Conservation (phyloP, 176 grass and related monocot species). For the Oryza brachyantha region DNA sequence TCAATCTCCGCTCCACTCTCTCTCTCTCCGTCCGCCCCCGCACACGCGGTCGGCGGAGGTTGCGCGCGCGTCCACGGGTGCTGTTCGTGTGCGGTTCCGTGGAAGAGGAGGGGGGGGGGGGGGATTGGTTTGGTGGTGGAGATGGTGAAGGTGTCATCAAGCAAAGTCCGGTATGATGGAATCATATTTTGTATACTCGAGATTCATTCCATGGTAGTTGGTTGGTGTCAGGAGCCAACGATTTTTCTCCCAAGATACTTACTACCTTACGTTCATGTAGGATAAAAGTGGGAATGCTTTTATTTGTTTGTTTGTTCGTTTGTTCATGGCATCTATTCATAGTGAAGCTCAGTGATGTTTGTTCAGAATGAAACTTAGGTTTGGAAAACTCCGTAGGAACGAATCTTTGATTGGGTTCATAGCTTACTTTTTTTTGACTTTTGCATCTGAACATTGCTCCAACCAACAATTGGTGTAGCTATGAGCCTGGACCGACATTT, state of each 20-base stretch:
- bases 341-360: background rate
- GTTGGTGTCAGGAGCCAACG: too few relatives aligned
- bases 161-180: slow-evolving; percentile 1
- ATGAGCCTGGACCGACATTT: slow-evolving; percentile 56
- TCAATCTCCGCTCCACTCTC: too few relatives aligned
- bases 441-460: slow-evolving; percentile 17
- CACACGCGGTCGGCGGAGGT: too few relatives aligned
- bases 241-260: too few relatives aligned
- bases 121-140: background rate
- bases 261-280: too few relatives aligned
- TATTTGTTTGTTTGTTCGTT: too few relatives aligned
- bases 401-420: background rate
- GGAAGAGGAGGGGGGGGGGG: background rate
- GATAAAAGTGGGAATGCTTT: background rate
- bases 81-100: too few relatives aligned
- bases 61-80: too few relatives aligned
- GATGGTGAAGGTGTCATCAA: slow-evolving; percentile 1
- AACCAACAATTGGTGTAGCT: slow-evolving; percentile 29
- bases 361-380: background rate
- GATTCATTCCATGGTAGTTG: too few relatives aligned
- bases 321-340: background rate
- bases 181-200: background rate
- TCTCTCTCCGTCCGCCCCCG: too few relatives aligned
- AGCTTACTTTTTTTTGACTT: background rate
- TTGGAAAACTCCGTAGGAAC: too few relatives aligned